phyloP scores from a whole-genome alignment of 2,329 filamentous ascomycete species.

The Colletotrichum scovillei region DNA sequence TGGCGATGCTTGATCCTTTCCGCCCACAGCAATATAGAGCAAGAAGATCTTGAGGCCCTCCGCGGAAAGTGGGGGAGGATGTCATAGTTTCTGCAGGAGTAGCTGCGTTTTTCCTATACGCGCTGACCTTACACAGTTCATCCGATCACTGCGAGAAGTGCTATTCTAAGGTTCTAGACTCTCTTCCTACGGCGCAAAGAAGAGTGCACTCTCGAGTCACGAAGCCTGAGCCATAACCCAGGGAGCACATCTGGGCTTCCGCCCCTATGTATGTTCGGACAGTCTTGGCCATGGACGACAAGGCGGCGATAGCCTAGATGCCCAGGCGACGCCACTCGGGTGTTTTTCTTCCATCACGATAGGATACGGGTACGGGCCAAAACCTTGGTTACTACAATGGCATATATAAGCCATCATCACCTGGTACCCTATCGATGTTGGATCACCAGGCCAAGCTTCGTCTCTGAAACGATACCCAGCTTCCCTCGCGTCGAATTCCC shows the following conservation, averaged over 20 bases:
- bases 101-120: background rate
- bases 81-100: background rate
- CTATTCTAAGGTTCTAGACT: background rate
- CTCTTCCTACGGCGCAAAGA: background rate
- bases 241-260: conserved; percentile 3
- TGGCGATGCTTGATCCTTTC: background rate
- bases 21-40: background rate
- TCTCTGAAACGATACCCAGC: background rate
- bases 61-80: background rate
- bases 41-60: background rate
- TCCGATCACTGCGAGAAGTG: background rate
- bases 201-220: background rate
- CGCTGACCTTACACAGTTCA: background rate
- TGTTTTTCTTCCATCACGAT: background rate
- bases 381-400: background rate
- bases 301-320: conserved; percentile 11
- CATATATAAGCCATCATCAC: background rate
- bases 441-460: background rate
- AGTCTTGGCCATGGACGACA: background rate
- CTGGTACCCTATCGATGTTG: background rate
- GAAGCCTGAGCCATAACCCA: conserved; percentile 14
- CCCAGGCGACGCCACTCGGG: conserved; percentile 3
- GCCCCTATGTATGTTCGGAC: conserved; percentile 1
- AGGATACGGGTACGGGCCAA: background rate
- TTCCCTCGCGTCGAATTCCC: background rate